These are phyloP conservation scores for Paraglomus brasilianum DNA, from an alignment of 192 early-diverging fungal species.

Conservation along the genomic window DNA sequence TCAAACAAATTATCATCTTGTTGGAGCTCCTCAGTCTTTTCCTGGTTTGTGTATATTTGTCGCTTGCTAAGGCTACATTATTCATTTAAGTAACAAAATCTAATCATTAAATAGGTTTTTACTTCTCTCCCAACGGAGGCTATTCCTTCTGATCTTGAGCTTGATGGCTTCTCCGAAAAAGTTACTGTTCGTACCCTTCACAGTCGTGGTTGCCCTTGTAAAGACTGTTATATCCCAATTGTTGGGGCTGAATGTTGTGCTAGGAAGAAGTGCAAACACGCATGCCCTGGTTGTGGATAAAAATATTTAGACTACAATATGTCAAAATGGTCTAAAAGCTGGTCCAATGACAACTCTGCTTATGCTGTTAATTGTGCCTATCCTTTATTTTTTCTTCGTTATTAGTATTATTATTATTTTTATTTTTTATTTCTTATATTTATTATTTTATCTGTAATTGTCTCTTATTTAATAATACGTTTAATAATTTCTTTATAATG, in stretches of 20 bases:
- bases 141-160: slow-evolving; percentile 2
- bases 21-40: slow-evolving; percentile 19
- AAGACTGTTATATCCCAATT: slow-evolving; percentile 16
- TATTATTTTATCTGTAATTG: slow-evolving; percentile 17
- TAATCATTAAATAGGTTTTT: slow-evolving; percentile 14
- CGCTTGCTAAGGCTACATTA: slow-evolving; percentile 15
- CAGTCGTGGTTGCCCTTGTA: slow-evolving; percentile 2
- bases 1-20: slow-evolving; percentile 15
- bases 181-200: slow-evolving; percentile 10
- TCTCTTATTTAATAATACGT: slow-evolving; percentile 14
- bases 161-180: slow-evolving; percentile 5
- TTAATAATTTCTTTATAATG: too few species aligned
- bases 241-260: slow-evolving; percentile 14
- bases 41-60: slow-evolving; percentile 1
- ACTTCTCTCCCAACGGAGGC: slow-evolving; percentile 14
- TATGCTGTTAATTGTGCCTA: slow-evolving; percentile 9
- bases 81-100: slow-evolving; percentile 6
- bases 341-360: slow-evolving; percentile 3
- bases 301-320: slow-evolving; percentile 14
- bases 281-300: slow-evolving; percentile 5
- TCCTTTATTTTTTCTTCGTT: slow-evolving; percentile 13
- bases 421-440: slow-evolving; percentile 18
- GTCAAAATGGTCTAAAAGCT: slow-evolving; percentile 10
- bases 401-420: slow-evolving; percentile 11
- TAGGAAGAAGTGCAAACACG: slow-evolving; percentile 15